Evolutionary conservation across 257 asterid genomes (phyloP).

Genomic region (Solanum lycopersicoides): DNA sequence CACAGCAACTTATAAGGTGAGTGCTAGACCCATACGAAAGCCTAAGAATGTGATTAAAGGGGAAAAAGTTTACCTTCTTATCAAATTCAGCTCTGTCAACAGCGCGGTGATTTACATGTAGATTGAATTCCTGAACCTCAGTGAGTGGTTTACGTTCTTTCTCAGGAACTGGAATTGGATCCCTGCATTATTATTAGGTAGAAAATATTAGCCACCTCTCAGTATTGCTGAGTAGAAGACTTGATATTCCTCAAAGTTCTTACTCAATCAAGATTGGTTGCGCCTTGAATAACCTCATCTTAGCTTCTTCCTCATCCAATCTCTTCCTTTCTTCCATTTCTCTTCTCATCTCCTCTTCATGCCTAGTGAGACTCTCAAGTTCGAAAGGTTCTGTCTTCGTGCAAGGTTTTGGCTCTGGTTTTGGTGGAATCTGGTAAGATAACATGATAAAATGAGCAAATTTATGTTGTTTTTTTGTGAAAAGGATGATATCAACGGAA

Average conservation of each 20-base stretch:
- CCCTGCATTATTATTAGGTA: conserved; percentile 35
- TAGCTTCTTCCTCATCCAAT: conserved; percentile 72
- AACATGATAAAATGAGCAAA: neutral
- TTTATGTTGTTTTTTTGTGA: neutral
- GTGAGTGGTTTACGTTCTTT: conserved; percentile 69
- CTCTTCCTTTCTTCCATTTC: conserved; percentile 78
- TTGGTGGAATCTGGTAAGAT: conserved; percentile 67
- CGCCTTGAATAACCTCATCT: conserved; percentile 76
- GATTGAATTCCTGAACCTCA: conserved; percentile 75
- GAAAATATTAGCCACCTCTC: neutral
- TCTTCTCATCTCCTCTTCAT: conserved; percentile 78
- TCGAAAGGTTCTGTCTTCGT: conserved; percentile 87
- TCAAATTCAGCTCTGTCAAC: conserved; percentile 80
- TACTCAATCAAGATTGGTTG: conserved; percentile 83
- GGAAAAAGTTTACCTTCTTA: conserved; percentile 41
- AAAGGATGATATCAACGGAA: neutral
- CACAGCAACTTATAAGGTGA: neutral
- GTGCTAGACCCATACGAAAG: neutral
- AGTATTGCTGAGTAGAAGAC: neutral
- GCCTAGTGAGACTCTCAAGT: conserved; percentile 73
- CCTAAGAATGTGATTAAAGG: neutral
- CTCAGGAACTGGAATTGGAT: conserved; percentile 84
- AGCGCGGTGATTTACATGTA: conserved; percentile 62
- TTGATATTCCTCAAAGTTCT: neutral
- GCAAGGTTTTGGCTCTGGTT: conserved; percentile 88